Evolutionary conservation across 306 rosid species (phyloP), one percentile per base, ranked within the genome.

Genomic region (Prunus dulcis): DNA sequence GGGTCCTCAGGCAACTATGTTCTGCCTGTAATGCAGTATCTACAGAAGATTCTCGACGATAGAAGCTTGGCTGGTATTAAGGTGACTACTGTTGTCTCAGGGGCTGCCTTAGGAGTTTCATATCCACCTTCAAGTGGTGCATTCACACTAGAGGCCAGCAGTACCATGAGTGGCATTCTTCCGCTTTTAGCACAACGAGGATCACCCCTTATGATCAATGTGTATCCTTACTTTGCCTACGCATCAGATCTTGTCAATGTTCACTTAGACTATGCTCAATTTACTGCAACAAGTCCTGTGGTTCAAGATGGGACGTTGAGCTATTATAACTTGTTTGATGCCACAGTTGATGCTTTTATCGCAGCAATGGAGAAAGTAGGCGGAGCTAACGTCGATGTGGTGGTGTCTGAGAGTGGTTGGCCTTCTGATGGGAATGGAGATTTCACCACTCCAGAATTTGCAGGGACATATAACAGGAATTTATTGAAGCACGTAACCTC

Each of bases 391-490:
- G 85, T 83, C 23, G 1, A 6, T 0, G 7, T 86, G n/a, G 87
- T 53, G 12, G 79, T 86, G 3, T 53, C 85, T 0, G 89, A 83
- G 56, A 82, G 73, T 12, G 89, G 89, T 0, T 85, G 87, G 87
- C 87, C 88, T 3, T 76, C 80, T 38, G 78, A 50, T 4, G 88
- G 90, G 0, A 64, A 74, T 27, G 84, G 76, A 1, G 2, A 51
- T 43, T 76, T 46, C 27, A 78, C 81, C 7, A 81, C 78, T 0
- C 19, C 28, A 6, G 17, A 14, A 3, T 38, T 82, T 14, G 87
- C 86, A 1, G 67, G 63, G 3, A 65, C 77, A 1, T 84, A 80
- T n/a, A 86, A 82, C 64, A 55, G 19, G 41, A 84, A 75, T 34
- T 75, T 84, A 23, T 3, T 51, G 28, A 14, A 22, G 0, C 85